Evolutionary conservation across 805 yeast species (phyloP).

Genomic region (Candida silvicultrix): DNA sequence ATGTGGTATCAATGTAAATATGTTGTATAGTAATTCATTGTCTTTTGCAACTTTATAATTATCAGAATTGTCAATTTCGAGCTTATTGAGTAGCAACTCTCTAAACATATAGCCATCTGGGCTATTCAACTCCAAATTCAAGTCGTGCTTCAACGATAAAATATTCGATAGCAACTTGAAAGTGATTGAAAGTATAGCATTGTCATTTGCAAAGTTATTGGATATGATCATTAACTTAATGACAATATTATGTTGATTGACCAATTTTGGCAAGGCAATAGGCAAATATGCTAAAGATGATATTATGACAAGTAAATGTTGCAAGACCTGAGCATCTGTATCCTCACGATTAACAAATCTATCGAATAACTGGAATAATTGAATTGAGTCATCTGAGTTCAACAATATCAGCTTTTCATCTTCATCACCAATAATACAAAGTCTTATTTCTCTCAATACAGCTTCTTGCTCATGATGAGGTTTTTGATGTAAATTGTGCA

Average conservation of each 20-base stretch:
- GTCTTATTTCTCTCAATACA: slow-evolving; percentile 8
- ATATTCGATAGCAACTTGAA: slow-evolving; percentile 6
- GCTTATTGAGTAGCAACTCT: background rate
- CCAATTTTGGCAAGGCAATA: slow-evolving; percentile 2
- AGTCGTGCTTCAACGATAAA: slow-evolving; percentile 4
- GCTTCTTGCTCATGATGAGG: background rate
- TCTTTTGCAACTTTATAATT: background rate
- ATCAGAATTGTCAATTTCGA: background rate
- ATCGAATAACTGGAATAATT: background rate
- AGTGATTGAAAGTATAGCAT: slow-evolving; percentile 4
- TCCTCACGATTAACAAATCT: slow-evolving; percentile 2
- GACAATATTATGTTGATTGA: slow-evolving; percentile 7
- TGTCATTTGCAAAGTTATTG: slow-evolving; percentile 1
- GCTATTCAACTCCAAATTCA: slow-evolving; percentile 2
- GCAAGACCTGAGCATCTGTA: slow-evolving; percentile 1
- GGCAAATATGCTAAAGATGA: slow-evolving; percentile 14
- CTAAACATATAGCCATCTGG: slow-evolving; percentile 3
- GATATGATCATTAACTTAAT: slow-evolving; percentile 9
- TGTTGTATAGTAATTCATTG: slow-evolving; percentile 6
- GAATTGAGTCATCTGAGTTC: background rate
- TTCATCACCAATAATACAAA: slow-evolving; percentile 19
- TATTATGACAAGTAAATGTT: slow-evolving; percentile 15
- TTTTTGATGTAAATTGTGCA: background rate
- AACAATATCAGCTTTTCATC: slow-evolving; percentile 11
- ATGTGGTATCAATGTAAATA: slow-evolving; percentile 16